These are phyloP conservation scores for Coemansia sp. DNA, from an alignment of 371 early-diverging fungal genomes.

Conservation along the genomic window DNA sequence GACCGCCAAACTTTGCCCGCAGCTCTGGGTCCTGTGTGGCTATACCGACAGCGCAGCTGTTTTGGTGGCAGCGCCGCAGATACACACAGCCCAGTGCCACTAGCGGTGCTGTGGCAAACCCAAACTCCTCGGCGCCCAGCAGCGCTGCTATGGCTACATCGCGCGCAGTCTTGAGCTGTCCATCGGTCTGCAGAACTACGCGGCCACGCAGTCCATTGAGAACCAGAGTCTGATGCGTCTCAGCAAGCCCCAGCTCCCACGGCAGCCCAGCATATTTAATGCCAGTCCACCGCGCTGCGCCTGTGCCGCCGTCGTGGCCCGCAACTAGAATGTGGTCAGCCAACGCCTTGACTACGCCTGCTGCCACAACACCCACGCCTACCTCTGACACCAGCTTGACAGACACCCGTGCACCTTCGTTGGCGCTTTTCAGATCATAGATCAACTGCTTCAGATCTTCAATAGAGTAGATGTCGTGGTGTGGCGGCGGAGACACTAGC, in stretches of 20 bases:
- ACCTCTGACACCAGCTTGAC: constrained; percentile 97
- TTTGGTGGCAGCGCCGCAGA: constrained; percentile 92
- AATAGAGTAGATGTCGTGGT: constrained; percentile 97
- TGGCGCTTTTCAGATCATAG: constrained; percentile 93
- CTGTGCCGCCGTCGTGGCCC: constrained; percentile 97
- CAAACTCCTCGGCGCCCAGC: constrained; percentile 98
- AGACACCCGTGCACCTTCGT: constrained; percentile 85
- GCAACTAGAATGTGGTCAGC: constrained; percentile 96
- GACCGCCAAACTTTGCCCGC: constrained; percentile 90
- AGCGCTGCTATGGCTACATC: constrained; percentile 94
- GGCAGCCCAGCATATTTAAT: constrained; percentile 97
- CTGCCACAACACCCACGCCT: constrained; percentile 94
- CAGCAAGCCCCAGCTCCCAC: constrained; percentile 96
- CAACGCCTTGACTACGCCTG: constrained; percentile 96
- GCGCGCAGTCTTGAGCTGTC: constrained; percentile 95
- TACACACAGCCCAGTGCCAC: constrained; percentile 97
- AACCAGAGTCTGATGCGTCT: constrained; percentile 95
- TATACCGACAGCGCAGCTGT: constrained; percentile 96
- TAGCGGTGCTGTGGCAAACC: constrained; percentile 95
- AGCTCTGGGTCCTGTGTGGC: constrained; percentile 95
- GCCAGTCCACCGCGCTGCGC: constrained; percentile 96
- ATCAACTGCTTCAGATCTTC: constrained; percentile 97
- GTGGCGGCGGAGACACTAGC: constrained; percentile 94
- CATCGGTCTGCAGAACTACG: constrained; percentile 94
- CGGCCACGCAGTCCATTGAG: constrained; percentile 93